These are phyloP conservation scores for Austroboletus olivaceoglutinosus DNA, from an alignment of 1,284 basidiomycete species.

Conservation along the genomic window DNA sequence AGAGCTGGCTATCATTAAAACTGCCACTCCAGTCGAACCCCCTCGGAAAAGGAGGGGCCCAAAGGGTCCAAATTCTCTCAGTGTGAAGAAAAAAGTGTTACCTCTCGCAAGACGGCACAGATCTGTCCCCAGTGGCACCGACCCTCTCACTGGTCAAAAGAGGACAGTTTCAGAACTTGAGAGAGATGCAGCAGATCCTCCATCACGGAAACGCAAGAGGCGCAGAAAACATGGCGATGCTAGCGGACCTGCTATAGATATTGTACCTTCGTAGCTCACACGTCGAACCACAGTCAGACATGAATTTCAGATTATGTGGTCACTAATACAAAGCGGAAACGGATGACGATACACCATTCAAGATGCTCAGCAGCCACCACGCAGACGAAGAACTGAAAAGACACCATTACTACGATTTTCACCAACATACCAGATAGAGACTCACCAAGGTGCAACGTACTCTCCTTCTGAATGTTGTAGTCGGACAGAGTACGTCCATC, in stretches of 20 bases:
- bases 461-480: conserved; percentile 69
- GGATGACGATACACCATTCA: conserved; percentile 7
- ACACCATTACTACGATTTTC: conserved; percentile 36
- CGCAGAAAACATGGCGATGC: conserved; percentile 23
- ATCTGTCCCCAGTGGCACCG: not conserved
- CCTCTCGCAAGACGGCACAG: conserved; percentile 4
- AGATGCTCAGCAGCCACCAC: conserved; percentile 58
- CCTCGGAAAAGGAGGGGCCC: conserved; percentile 69
- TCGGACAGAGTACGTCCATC: conserved; percentile 66
- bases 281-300: not conserved
- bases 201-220: conserved; percentile 35
- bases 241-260: too few relatives aligned
- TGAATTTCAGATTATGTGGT: not conserved
- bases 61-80: conserved; percentile 91
- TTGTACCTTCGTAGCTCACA: not conserved
- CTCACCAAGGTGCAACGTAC: conserved; percentile 58
- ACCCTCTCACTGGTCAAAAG: conserved; percentile 14
- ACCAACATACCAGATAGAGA: conserved; percentile 34
- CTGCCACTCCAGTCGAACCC: conserved; percentile 37
- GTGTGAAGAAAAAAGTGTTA: conserved; percentile 79
- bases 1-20: conserved; percentile 42
- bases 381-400: conserved; percentile 66
- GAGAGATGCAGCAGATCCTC: not conserved
- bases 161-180: conserved; percentile 19
- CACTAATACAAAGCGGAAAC: not conserved